Conservation (phyloP, 1,284 basidiomycete species). For the Paramarasmius palmivorus region DNA sequence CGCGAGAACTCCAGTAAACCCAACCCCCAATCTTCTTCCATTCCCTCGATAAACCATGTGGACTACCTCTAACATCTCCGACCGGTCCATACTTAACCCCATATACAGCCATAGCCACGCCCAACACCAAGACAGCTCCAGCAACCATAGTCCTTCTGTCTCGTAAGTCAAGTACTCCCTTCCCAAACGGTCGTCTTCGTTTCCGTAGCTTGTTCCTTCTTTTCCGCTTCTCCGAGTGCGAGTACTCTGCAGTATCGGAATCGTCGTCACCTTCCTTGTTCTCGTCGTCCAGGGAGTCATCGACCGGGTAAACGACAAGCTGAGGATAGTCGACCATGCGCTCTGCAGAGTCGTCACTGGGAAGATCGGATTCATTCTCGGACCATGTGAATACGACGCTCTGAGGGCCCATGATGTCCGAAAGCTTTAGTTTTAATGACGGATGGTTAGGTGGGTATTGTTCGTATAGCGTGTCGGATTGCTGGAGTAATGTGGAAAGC, state of each 20-base stretch:
- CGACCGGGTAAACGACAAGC: slow-evolving; percentile 54
- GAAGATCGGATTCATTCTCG: slow-evolving; percentile 37
- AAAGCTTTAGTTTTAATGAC: slow-evolving; percentile 39
- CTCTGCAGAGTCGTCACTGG: slow-evolving; percentile 60
- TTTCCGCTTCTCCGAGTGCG: slow-evolving; percentile 23
- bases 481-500: slow-evolving; percentile 40
- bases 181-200: slow-evolving; percentile 12
- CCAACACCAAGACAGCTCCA: slow-evolving; percentile 64
- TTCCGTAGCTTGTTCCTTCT: slow-evolving; percentile 18
- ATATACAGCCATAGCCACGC: slow-evolving; percentile 67
- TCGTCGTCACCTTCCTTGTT: slow-evolving; percentile 23
- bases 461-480: slow-evolving; percentile 43
- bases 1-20: slow-evolving; percentile 36
- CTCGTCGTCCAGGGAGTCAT: slow-evolving; percentile 35
- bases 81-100: slow-evolving; percentile 31
- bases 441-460: slow-evolving; percentile 48
- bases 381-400: slow-evolving; percentile 63
- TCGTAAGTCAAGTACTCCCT: slow-evolving; percentile 26
- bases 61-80: slow-evolving; percentile 9
- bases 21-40: slow-evolving; percentile 37
- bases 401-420: slow-evolving; percentile 70
- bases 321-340: slow-evolving; percentile 55
- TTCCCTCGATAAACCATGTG: slow-evolving; percentile 25
- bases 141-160: slow-evolving; percentile 54
- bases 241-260: slow-evolving; percentile 20